Conservation (phyloP, 1,284 basidiomycete species). For the Heliocybe sulcata region DNA sequence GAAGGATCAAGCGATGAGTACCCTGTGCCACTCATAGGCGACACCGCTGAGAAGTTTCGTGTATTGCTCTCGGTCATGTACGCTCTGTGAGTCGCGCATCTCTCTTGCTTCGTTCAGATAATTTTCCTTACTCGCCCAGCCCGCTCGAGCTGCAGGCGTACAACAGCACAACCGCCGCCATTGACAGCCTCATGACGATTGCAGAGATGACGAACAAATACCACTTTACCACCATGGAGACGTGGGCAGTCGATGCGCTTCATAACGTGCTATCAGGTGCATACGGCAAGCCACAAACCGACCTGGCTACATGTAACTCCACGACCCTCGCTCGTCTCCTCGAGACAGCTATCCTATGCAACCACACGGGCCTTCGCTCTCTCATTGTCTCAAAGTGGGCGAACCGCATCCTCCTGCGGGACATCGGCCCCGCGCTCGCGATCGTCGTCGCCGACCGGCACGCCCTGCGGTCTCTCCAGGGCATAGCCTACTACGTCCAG, state of each 20-base stretch:
- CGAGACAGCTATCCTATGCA: constrained; percentile 22
- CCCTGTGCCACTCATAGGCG: constrained; percentile 40
- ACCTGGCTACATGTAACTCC: constrained; percentile 2
- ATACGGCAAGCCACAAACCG: constrained; percentile 11
- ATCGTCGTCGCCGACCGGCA: constrained; percentile 19
- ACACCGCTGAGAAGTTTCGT: constrained; percentile 38
- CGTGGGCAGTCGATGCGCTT: constrained; percentile 22
- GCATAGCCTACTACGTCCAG: constrained; percentile 22
- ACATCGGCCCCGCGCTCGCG: constrained; percentile 16
- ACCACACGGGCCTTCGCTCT: constrained; percentile 15
- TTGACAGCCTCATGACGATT: constrained; percentile 20
- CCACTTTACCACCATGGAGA: constrained; percentile 20
- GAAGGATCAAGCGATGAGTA: constrained; percentile 39
- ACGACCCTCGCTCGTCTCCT: constrained; percentile 19
- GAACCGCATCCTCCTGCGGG: constrained; percentile 14
- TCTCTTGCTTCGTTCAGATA: background rate
- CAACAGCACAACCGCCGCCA: constrained; percentile 12
- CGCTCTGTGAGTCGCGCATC: constrained; percentile 32
- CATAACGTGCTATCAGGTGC: constrained; percentile 15
- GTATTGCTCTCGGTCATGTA: constrained; percentile 41
- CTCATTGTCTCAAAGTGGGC: constrained; percentile 19
- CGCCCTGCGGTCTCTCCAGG: constrained; percentile 14
- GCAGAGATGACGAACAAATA: constrained; percentile 25
- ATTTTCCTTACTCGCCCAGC: constrained; percentile 9
- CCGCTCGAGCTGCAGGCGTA: constrained; percentile 19